Percentiles rank a stretch among this genome's conserved stretches.
Conservation (phyloP, 495 filamentous ascomycete species). For the Aspergillus steynii region DNA sequence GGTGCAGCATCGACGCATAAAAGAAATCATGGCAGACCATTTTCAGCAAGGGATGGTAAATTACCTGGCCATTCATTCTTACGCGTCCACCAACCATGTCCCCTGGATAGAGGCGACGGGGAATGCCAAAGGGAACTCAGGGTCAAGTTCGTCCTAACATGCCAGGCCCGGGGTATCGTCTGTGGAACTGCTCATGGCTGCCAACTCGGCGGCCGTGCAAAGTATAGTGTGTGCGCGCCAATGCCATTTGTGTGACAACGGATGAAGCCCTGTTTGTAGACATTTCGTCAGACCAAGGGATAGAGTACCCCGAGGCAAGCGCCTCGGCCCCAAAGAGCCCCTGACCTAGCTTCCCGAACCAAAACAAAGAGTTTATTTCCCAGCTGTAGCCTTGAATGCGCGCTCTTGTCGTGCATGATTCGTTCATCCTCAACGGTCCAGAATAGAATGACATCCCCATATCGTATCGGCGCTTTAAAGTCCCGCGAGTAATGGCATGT, state of each 20-base stretch:
- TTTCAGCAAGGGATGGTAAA: neutral
- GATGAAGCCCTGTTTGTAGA: neutral
- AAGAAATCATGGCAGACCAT: neutral
- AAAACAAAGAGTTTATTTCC: neutral
- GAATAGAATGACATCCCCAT: neutral
- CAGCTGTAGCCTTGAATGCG: neutral
- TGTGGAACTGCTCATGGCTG: neutral
- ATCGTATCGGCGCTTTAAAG: neutral
- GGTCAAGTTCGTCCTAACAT: neutral
- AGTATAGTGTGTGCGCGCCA: neutral
- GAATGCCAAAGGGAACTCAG: neutral
- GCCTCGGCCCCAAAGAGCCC: neutral
- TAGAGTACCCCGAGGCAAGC: neutral
- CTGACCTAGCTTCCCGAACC: neutral
- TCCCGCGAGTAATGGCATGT: neutral
- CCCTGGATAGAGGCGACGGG: neutral
- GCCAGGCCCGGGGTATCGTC: neutral
- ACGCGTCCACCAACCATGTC: neutral
- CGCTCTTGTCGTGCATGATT: neutral
- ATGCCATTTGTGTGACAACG: neutral
- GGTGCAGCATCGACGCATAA: neutral
- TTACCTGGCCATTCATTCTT: neutral
- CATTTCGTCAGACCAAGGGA: neutral
- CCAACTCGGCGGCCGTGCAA: neutral
- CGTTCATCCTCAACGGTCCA: neutral